These are phyloP conservation scores for Penicillium crystallinum DNA, from an alignment of 495 filamentous ascomycete genomes.

Conservation along the genomic window DNA sequence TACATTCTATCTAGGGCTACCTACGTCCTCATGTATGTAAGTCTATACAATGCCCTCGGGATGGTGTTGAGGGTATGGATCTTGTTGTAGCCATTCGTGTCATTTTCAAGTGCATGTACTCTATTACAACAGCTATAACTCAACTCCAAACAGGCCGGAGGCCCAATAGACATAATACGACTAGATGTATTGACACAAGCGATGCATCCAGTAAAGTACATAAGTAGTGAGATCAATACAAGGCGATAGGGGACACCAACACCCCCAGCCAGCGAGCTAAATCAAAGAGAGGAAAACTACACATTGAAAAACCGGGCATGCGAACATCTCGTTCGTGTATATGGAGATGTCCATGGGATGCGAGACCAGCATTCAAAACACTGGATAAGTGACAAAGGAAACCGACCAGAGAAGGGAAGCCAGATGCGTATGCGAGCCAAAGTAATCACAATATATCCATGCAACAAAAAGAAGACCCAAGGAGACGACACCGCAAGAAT, in stretches of 20 bases:
- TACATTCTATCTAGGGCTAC: no score
- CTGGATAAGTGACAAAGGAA: background rate
- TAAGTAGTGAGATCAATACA: background rate
- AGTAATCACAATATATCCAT: background rate
- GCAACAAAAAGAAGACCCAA: background rate
- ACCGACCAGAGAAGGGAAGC: background rate
- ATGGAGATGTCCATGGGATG: constrained; percentile 20
- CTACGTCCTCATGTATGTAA: no score
- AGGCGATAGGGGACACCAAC: background rate
- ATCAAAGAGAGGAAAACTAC: background rate
- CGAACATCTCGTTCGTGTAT: constrained; percentile 21
- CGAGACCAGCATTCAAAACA: background rate
- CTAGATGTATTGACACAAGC: background rate
- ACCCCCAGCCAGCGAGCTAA: background rate
- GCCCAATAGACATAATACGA: background rate
- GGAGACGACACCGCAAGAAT: background rate
- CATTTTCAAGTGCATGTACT: no score
- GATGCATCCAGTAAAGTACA: background rate
- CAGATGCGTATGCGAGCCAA: background rate
- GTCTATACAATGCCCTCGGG: no score
- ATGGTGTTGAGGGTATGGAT: no score
- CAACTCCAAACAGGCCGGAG: background rate
- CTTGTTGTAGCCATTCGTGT: no score
- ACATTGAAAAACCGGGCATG: constrained; percentile 6
- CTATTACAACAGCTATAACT: no score